Base-by-base conservation (phyloP, 1,284 basidiomycete genomes). In the Lentinus polychrous region DNA sequence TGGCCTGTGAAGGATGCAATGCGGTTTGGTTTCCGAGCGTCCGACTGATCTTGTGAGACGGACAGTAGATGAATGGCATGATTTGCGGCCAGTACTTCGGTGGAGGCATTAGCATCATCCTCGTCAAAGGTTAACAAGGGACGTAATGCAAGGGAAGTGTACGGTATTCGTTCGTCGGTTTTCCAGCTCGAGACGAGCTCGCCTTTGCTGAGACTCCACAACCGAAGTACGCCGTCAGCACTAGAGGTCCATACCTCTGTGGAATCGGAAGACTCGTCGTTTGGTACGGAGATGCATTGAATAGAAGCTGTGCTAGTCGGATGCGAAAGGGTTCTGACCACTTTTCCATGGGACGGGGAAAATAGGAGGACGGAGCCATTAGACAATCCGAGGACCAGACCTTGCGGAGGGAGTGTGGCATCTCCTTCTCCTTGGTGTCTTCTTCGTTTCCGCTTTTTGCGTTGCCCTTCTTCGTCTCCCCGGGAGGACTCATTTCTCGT, bases 1-100 rank as follows among this genome's bases (percentile, higher is more conserved):
- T 86, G 83, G 0, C 83, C 83, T n/a, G 78, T 79, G 54, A 83
- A 83, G 6, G 72, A 68, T 3, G 75, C 71, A 3, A 75, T 42
- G 53, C 73, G 69, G 46, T 63, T 65, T 8, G 72, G 69, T 60
- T 73, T 76, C 58, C 68, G 68, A 8, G 62, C 50, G 32, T 62
- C 53, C 18, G 62, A 54, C 8, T 73, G 49, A 15, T 58, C 50
- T 18, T 62, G 27, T 15, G 65, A 52, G 18, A 64, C 41, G 31
- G 67, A 73, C n/a, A 84, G 62, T 7, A 84, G 67, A 46, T 71
- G 73, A 49, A 85, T 78, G 55, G 70, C 68, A 55, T 83, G 78
- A 55, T 79, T 76, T n/a, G 78, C 81, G 15, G 71, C 73, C 10
- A 85, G 69, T 18, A 85, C 49, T 43, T 77, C 69, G 20, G 66